Evolutionary conservation across 2,329 filamentous ascomycete genomes (phyloP).

Genomic region (Verticillium albo-atrum): DNA sequence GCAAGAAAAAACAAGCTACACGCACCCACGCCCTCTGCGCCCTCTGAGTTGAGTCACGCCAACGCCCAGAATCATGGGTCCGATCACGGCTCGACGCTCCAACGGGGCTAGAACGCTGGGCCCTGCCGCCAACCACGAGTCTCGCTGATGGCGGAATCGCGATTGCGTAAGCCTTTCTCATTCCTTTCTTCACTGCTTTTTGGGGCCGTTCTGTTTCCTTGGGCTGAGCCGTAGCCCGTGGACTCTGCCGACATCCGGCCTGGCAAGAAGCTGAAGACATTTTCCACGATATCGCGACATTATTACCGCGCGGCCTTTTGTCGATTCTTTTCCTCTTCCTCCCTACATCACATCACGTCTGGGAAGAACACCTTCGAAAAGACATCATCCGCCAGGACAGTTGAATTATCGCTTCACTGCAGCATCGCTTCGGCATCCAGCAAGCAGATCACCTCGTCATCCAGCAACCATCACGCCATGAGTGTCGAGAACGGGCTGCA

Average conservation of each 20-base stretch:
- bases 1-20: too few relatives aligned
- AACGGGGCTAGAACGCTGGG: background rate
- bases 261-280: background rate
- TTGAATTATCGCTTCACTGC: background rate
- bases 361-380: background rate
- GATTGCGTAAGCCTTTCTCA: background rate
- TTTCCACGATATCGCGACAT: background rate
- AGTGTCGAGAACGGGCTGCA: conserved; percentile 4
- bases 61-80: too few relatives aligned
- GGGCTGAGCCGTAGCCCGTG: background rate
- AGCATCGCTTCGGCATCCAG: background rate
- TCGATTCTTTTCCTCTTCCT: background rate
- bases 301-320: background rate
- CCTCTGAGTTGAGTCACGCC: too few relatives aligned
- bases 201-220: background rate
- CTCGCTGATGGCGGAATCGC: background rate
- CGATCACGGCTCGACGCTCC: background rate
- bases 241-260: background rate
- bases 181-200: background rate
- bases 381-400: background rate
- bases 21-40: too few relatives aligned
- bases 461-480: conserved; percentile 3
- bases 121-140: background rate
- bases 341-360: background rate
- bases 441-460: too few relatives aligned